These are phyloP conservation scores for Petrea volubilis DNA, from an alignment of 257 asterid genomes.

Conservation along the genomic window DNA sequence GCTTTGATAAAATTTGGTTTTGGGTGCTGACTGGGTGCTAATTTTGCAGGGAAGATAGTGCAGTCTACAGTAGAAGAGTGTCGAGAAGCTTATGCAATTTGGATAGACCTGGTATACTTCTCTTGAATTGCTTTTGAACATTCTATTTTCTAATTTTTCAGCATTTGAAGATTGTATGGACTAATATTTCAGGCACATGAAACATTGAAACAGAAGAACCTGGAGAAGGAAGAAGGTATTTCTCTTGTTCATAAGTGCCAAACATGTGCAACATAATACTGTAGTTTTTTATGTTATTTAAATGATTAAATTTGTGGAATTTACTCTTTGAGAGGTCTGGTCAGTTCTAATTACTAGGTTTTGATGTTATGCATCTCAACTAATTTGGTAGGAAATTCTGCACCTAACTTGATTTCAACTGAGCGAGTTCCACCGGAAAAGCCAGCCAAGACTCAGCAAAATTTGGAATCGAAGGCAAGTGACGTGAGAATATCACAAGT, in stretches of 20 bases:
- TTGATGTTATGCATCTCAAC: constrained; percentile 7
- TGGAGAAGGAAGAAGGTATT: constrained; percentile 75
- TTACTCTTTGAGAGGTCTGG: not conserved
- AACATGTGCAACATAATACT: constrained; percentile 4
- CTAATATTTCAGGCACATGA: constrained; percentile 78
- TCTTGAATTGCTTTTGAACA: constrained; percentile 1
- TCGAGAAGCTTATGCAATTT: constrained; percentile 75
- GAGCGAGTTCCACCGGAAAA: constrained; percentile 42
- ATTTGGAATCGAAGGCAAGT: constrained; percentile 29
- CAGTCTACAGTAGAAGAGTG: constrained; percentile 94
- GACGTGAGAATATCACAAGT: constrained; percentile 29
- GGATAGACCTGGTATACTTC: constrained; percentile 74
- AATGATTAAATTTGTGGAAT: not conserved
- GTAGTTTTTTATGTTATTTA: constrained; percentile 2
- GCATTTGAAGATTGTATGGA: constrained; percentile 10
- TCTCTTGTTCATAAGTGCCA: constrained; percentile 19
- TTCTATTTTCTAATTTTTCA: constrained; percentile 15
- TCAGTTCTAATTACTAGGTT: not conserved
- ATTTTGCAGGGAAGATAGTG: constrained; percentile 89
- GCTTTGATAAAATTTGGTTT: not conserved
- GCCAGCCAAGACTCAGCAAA: constrained; percentile 23
- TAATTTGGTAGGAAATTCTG: constrained; percentile 26
- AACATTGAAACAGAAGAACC: constrained; percentile 70
- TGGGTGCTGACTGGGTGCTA: constrained; percentile 24
- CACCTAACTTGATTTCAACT: constrained; percentile 39